phyloP scores from a whole-genome alignment of 1,284 basidiomycete species.

The Coniophora puteana region DNA sequence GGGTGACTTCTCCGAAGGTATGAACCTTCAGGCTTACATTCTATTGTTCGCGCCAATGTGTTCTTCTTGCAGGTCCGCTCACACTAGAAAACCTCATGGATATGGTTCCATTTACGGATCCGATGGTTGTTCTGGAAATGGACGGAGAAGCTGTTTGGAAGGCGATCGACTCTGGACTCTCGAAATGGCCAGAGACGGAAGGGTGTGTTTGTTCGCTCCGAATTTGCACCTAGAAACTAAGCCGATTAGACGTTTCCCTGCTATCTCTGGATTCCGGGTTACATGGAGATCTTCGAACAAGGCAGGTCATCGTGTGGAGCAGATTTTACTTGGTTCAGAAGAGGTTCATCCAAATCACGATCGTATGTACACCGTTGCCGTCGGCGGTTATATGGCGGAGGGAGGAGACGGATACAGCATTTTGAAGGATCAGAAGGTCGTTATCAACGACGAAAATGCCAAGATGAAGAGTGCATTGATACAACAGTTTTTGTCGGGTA shows the following conservation, averaged over 20 bases:
- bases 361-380: constrained; percentile 15
- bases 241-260: constrained; percentile 54
- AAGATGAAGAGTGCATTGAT: constrained; percentile 12
- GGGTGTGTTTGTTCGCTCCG: no score
- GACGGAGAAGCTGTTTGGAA: constrained; percentile 61
- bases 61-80: constrained; percentile 37
- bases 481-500: constrained; percentile 14
- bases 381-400: constrained; percentile 12
- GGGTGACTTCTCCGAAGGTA: constrained; percentile 61
- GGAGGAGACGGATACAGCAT: constrained; percentile 15
- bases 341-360: constrained; percentile 6
- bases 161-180: constrained; percentile 52
- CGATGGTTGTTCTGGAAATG: constrained; percentile 61
- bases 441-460: constrained; percentile 15
- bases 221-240: no score
- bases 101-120: constrained; percentile 67
- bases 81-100: constrained; percentile 60
- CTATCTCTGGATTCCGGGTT: constrained; percentile 58
- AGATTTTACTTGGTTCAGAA: constrained; percentile 10
- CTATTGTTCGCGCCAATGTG: not conserved
- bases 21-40: constrained; percentile 2
- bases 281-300: constrained; percentile 18
- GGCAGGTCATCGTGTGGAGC: constrained; percentile 3
- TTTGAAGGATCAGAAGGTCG: constrained; percentile 12
- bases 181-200: constrained; percentile 55